A percentile compares a stretch with the other conserved stretches of the same genome.
Conservation (phyloP, 1,284 basidiomycete species). For the Cryptococcus sp. region DNA sequence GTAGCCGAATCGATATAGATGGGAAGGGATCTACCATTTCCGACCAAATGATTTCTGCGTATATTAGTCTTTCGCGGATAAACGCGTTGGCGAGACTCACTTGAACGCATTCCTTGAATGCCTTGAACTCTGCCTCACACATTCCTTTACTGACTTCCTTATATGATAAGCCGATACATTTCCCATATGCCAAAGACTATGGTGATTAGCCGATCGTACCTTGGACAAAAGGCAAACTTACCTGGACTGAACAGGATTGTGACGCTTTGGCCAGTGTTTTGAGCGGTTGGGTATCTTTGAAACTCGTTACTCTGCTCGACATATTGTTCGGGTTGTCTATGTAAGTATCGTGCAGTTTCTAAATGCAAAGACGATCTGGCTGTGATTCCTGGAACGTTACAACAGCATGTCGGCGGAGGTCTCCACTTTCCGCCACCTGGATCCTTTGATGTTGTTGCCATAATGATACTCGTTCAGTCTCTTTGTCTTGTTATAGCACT, state of each 20-base stretch:
- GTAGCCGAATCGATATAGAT: too few species aligned
- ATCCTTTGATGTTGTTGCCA: too few species aligned
- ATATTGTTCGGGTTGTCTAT: slow-evolving; percentile 6
- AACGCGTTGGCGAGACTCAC: slow-evolving; percentile 21
- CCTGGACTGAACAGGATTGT: slow-evolving; percentile 39
- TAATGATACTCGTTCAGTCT: too few species aligned
- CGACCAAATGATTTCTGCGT: slow-evolving; percentile 38
- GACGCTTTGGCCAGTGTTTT: slow-evolving; percentile 41
- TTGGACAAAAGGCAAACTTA: slow-evolving; percentile 3
- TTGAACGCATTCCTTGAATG: slow-evolving; percentile 50
- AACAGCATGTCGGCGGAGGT: too few species aligned
- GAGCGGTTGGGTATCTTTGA: slow-evolving; percentile 41
- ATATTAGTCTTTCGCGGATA: background rate
- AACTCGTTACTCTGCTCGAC: slow-evolving; percentile 21
- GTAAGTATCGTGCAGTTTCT: background rate
- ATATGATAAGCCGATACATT: slow-evolving; percentile 48
- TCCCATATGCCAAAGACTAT: slow-evolving; percentile 48
- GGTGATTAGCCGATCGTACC: background rate
- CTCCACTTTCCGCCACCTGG: too few species aligned
- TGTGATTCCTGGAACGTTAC: too few species aligned
- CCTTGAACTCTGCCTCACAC: slow-evolving; percentile 48
- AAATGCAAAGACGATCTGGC: too few species aligned
- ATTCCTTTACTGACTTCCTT: slow-evolving; percentile 48
- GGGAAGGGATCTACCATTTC: slow-evolving; percentile 28
- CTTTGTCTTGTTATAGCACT: too few species aligned